Percentiles rank a stretch among this genome's conserved stretches.
These are phyloP conservation scores for Pythium brassicae DNA, from an alignment of 352 stramenopile species.

Conservation along the genomic window DNA sequence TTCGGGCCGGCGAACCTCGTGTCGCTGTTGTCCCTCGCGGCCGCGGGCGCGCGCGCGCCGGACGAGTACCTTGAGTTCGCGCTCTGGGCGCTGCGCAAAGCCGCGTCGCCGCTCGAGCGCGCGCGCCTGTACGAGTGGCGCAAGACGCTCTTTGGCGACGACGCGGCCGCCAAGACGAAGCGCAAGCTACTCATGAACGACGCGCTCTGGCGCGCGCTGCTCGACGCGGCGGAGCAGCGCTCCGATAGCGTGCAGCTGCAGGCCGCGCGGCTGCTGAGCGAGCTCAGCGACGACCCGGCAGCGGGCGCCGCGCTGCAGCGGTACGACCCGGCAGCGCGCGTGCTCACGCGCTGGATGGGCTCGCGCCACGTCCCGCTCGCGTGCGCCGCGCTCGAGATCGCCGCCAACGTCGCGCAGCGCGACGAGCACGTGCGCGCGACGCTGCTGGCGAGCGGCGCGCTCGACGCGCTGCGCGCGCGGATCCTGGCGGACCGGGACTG, in stretches of 20 bases:
- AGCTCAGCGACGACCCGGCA: slow-evolving; percentile 35
- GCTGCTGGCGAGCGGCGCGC: slow-evolving; percentile 28
- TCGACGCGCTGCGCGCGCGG: slow-evolving; percentile 39
- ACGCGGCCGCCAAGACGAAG: slow-evolving; percentile 40
- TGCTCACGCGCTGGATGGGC: slow-evolving; percentile 44
- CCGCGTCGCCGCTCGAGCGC: slow-evolving; percentile 28
- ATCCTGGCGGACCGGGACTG: slow-evolving; percentile 35
- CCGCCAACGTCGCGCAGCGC: slow-evolving; percentile 29
- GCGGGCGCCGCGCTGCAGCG: slow-evolving; percentile 20
- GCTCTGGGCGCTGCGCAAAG: slow-evolving; percentile 56
- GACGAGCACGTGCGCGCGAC: slow-evolving; percentile 31
- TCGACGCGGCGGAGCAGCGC: slow-evolving; percentile 16
- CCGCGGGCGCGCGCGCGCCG: slow-evolving; percentile 41
- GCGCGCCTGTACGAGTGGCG: slow-evolving; percentile 46
- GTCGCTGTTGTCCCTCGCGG: slow-evolving; percentile 55
- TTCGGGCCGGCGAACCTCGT: slow-evolving; percentile 69
- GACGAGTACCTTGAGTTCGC: slow-evolving; percentile 67
- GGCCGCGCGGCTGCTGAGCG: slow-evolving; percentile 30
- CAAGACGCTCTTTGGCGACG: slow-evolving; percentile 58
- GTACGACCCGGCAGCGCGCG: slow-evolving; percentile 17
- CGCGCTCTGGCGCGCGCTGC: slow-evolving; percentile 43
- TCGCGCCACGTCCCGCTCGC: slow-evolving; percentile 27
- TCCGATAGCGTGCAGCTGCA: slow-evolving; percentile 39
- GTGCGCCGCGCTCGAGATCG: slow-evolving; percentile 32
- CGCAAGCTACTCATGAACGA: slow-evolving; percentile 47